phyloP scores from a whole-genome alignment of 208 protist genomes.

The Hexamita inflata region DNA sequence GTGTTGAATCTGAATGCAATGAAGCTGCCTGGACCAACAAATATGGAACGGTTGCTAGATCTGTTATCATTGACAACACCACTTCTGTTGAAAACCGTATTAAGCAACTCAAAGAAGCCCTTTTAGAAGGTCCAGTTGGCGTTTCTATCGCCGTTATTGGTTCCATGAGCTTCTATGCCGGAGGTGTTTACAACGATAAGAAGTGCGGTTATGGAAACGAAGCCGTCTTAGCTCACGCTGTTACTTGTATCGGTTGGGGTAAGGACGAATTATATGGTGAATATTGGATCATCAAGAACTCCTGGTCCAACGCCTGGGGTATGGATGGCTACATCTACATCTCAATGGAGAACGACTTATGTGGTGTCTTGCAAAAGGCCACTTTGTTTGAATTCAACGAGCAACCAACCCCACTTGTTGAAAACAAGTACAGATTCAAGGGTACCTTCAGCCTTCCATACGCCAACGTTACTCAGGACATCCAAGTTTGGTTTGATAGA shows the following conservation, averaged over 20 bases:
- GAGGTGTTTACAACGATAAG: slow-evolving; percentile 4
- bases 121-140: slow-evolving; percentile 2
- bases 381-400: no score
- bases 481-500: no score
- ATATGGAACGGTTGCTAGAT: background rate
- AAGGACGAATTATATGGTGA: background rate
- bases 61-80: background rate
- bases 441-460: no score
- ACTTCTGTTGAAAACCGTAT: no score
- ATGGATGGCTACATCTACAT: slow-evolving; percentile 27
- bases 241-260: slow-evolving; percentile 4
- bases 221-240: slow-evolving; percentile 10
- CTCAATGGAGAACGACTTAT: background rate
- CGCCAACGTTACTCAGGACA: no score
- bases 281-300: slow-evolving; percentile 23
- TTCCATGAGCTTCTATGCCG: background rate
- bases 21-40: background rate
- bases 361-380: slow-evolving; percentile 26
- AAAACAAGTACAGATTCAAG: no score
- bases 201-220: background rate
- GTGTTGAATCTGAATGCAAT: slow-evolving; percentile 9
- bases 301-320: slow-evolving; percentile 17
- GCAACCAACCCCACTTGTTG: no score
- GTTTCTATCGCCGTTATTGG: background rate
- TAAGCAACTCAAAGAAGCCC: background rate